Conservation (phyloP, 2,329 filamentous ascomycete species). For the Fusarium xylarioides region DNA sequence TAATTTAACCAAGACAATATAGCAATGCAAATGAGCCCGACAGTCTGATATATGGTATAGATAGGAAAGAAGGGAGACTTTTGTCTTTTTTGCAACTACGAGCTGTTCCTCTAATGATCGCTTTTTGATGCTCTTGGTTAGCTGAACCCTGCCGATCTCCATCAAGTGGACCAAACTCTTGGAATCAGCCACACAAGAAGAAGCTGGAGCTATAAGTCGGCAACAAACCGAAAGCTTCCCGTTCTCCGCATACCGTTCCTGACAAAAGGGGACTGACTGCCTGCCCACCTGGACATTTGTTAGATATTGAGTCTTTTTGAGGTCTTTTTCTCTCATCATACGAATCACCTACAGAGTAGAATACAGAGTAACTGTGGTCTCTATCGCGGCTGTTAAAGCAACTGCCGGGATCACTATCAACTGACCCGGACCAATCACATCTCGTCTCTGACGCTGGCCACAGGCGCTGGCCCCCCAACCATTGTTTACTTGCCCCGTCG, state of each 20-base stretch:
- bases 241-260: not conserved
- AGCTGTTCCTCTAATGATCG: not conserved
- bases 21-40: not conserved
- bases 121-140: not conserved
- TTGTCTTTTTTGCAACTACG: not conserved
- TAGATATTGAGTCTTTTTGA: not conserved
- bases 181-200: conserved; percentile 16
- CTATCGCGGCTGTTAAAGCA: not conserved
- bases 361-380: not conserved
- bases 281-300: not conserved
- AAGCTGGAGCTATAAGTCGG: conserved; percentile 15
- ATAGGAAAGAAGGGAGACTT: not conserved
- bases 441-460: conserved; percentile 6
- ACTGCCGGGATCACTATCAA: conserved; percentile 10
- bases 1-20: conserved; percentile 5
- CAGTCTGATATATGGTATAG: not conserved
- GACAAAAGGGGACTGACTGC: not conserved
- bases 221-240: conserved; percentile 4
- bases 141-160: conserved; percentile 28
- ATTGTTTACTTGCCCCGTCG: conserved; percentile 14
- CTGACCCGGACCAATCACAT: conserved; percentile 26
- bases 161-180: conserved; percentile 20
- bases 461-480: conserved; percentile 35
- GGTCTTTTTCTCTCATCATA: not conserved
- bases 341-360: not conserved